Conservation (phyloP, 2,329 filamentous ascomycete species). For the Claviceps capensis region DNA sequence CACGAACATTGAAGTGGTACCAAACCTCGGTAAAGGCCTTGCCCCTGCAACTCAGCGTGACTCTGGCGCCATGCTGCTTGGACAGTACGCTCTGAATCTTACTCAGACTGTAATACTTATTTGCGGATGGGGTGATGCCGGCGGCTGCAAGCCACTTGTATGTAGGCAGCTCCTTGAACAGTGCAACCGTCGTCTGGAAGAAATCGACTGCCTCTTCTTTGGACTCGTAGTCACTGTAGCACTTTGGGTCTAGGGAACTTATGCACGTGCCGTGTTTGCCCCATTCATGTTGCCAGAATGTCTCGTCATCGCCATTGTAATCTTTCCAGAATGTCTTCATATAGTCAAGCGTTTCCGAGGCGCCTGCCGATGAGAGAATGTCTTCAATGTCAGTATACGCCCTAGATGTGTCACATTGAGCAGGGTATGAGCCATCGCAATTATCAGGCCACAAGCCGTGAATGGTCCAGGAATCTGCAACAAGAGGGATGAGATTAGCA, state of each 20-base stretch:
- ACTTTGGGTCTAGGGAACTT: constrained; percentile 50
- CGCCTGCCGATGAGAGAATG: constrained; percentile 41
- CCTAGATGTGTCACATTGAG: constrained; percentile 48
- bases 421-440: constrained; percentile 57
- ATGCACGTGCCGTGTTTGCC: constrained; percentile 60
- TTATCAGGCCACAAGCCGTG: constrained; percentile 55
- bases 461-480: constrained; percentile 56
- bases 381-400: constrained; percentile 51
- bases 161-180: constrained; percentile 57
- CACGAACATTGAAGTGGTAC: constrained; percentile 49
- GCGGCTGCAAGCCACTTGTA: constrained; percentile 48
- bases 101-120: constrained; percentile 42
- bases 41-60: constrained; percentile 43
- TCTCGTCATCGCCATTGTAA: constrained; percentile 46
- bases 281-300: constrained; percentile 65
- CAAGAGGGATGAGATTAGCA: background rate
- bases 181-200: constrained; percentile 48
- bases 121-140: constrained; percentile 40
- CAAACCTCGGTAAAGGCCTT: constrained; percentile 38
- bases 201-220: constrained; percentile 55
- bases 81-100: constrained; percentile 45
- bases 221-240: constrained; percentile 47
- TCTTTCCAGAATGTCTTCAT: constrained; percentile 65
- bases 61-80: constrained; percentile 35
- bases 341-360: constrained; percentile 43